Base-by-base conservation (phyloP, 768 basidiomycete genomes). In the Phlebiopsis gigantea region DNA sequence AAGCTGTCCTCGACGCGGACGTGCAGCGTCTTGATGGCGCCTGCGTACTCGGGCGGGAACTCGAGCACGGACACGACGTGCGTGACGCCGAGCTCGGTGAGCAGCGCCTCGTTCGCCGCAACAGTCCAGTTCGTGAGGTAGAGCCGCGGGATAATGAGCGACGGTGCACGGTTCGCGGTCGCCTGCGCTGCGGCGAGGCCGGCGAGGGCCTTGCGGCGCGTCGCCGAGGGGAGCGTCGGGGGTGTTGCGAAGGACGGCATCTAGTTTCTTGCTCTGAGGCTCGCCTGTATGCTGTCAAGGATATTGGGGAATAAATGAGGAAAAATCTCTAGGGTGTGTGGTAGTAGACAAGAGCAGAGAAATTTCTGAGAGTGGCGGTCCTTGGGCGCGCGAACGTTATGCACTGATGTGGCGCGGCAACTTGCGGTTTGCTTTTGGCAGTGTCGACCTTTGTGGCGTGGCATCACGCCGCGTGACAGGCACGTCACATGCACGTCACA, bases 21-120 rank as follows among this genome's bases (percentile, higher is more conserved):
- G 60, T 83, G 84, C 57, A 90, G 68, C 22, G 64, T 71, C 21
- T 70, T 68, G 55, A 88, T 75, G 44, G 71, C 63, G 46, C 24
- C n/a, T 57, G 24, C 1, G 57, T 83, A 69, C 10, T 63, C 66
- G 8, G 80, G 79, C 19, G 71, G 70, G 31, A 70, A 61, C 55
- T 90, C 86, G 46, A 90, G 59, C 29, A 85, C 77, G 24, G 84
- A 86, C 25, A 91, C 69, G 58, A 91, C 72, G 70, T 91, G 90
- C 0, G 89, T 91, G 61, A 90, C 80, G 12, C 85, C 85, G 5
- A 88, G 77, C 21, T 69, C 70, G 10, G 62, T 57, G n/a, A 89
- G 72, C 55, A 76, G 74, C 4, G 74, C 72, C 10, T 66, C 67
- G 63, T 82, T 70, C 24, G 67, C 68, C n/a, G 85, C 88, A 9